Conservation (phyloP, 495 filamentous ascomycete genomes). For the Xylaria longipes region DNA sequence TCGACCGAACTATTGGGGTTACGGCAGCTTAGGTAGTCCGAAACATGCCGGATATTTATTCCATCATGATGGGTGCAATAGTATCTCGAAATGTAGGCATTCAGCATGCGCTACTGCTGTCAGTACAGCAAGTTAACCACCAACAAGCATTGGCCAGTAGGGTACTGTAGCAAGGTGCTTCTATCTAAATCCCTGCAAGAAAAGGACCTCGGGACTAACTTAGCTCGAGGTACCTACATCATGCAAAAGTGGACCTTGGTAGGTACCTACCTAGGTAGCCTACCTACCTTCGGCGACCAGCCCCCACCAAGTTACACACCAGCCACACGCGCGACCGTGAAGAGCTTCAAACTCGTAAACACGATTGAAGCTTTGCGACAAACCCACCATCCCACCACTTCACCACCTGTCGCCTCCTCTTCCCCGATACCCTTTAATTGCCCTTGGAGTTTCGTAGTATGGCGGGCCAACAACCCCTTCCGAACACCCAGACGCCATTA, state of each 20-base stretch:
- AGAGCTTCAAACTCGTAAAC: conserved; percentile 9
- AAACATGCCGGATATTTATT: neutral
- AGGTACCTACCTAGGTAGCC: too few species aligned
- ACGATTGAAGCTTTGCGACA: conserved; percentile 4
- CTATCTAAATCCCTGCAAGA: neutral
- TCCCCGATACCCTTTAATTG: neutral
- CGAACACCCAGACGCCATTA: conserved; percentile 55
- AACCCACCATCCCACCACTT: neutral
- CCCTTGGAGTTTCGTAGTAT: conserved; percentile 17
- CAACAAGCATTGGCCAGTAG: too few species aligned
- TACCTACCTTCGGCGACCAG: neutral
- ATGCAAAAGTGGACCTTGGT: too few species aligned
- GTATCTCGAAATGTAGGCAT: neutral
- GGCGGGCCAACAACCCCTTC: conserved; percentile 39
- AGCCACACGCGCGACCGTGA: conserved; percentile 8
- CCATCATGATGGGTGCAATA: neutral
- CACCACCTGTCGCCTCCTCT: neutral
- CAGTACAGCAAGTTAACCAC: too few species aligned
- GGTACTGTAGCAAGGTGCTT: too few species aligned
- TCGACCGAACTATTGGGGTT: neutral
- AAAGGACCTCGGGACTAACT: too few species aligned
- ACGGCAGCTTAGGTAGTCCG: neutral
- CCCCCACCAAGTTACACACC: neutral
- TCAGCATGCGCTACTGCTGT: neutral
- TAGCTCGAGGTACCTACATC: neutral